A percentile compares a stretch with the other conserved stretches of the same genome.
These are phyloP conservation scores for Ganoderma lucidum DNA, from an alignment of 1,284 basidiomycete species.

Conservation along the genomic window DNA sequence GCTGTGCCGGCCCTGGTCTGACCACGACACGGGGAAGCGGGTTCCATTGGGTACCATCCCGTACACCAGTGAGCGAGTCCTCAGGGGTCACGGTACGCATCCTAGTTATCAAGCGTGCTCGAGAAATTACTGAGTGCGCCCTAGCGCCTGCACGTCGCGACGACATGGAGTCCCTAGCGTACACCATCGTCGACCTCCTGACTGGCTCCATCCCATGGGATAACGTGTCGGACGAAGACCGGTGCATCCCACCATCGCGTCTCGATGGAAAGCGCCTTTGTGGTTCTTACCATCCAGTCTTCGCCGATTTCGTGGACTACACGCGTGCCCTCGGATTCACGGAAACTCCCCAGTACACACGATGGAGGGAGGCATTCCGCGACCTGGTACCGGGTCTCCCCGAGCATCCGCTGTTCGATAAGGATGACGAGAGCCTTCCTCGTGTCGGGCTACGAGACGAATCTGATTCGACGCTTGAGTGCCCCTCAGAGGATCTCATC, in stretches of 20 bases:
- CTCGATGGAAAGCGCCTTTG: background rate
- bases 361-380: background rate
- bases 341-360: background rate
- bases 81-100: background rate
- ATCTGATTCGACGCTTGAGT: background rate
- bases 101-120: background rate
- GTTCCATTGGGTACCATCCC: background rate
- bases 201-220: background rate
- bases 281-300: background rate
- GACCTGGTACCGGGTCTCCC: background rate
- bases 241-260: background rate
- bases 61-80: background rate
- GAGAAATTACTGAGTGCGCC: background rate
- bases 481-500: background rate
- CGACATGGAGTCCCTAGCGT: background rate
- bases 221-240: background rate
- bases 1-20: background rate
- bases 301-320: constrained; percentile 1
- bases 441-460: background rate
- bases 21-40: background rate
- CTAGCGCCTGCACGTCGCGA: background rate
- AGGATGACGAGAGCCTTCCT: background rate
- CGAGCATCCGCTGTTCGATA: background rate
- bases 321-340: background rate
- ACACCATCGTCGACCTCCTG: background rate